These are phyloP conservation scores for Phyllosticta capitalensis DNA, from an alignment of 2,329 filamentous ascomycete genomes.

Conservation along the genomic window DNA sequence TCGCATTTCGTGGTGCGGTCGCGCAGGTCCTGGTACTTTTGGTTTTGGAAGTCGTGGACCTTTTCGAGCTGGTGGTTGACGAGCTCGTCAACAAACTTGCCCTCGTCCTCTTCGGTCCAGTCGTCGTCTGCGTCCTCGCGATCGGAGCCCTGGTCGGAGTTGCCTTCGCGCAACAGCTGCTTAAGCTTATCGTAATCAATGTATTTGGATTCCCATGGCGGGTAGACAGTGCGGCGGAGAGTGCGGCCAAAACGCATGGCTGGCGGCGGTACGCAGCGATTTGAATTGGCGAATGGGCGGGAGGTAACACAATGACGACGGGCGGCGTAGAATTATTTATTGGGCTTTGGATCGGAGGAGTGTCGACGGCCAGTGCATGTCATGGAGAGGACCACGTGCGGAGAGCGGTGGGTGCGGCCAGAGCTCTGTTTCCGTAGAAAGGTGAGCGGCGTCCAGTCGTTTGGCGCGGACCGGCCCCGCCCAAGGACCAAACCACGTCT, in stretches of 20 bases:
- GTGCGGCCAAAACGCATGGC: constrained; percentile 90
- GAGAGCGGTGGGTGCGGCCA: background rate
- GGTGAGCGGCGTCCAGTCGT: background rate
- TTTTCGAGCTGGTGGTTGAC: constrained; percentile 93
- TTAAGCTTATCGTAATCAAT: constrained; percentile 95
- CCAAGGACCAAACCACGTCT: background rate
- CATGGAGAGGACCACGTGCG: background rate
- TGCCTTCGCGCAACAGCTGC: constrained; percentile 66
- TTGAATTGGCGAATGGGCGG: background rate
- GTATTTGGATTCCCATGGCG: constrained; percentile 87
- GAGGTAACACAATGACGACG: background rate
- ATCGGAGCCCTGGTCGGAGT: constrained; percentile 36
- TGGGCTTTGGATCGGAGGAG: background rate
- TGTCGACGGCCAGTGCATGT: background rate
- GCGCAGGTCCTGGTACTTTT: constrained; percentile 70
- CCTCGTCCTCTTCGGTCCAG: constrained; percentile 94
- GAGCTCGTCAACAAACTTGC: constrained; percentile 86
- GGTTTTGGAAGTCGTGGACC: constrained; percentile 78
- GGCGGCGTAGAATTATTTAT: background rate
- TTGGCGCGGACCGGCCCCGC: background rate
- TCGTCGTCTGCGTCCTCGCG: constrained; percentile 47
- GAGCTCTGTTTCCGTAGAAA: background rate
- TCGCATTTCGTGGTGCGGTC: constrained; percentile 68
- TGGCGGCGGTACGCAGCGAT: background rate
- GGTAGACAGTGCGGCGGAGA: constrained; percentile 67